Conservation (phyloP, 768 basidiomycete species). For the Sporobolomyces pararoseus region DNA sequence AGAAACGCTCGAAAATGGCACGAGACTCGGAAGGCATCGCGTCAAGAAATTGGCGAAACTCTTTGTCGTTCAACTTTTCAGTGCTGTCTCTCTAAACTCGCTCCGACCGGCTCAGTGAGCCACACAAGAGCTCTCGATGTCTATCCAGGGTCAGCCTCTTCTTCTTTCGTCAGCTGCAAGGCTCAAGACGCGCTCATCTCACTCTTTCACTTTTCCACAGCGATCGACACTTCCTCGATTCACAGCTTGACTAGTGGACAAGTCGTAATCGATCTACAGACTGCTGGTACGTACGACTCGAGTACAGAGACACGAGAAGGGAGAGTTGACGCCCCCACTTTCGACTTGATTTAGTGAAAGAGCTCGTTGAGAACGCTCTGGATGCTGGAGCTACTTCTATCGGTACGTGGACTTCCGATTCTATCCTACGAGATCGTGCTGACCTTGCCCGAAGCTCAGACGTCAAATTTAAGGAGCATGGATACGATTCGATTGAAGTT, state of each 20-base stretch:
- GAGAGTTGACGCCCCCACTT: constrained; percentile 8
- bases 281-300: constrained; percentile 53
- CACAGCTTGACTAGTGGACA: constrained; percentile 92
- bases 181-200: neutral
- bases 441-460: constrained; percentile 55
- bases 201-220: constrained; percentile 10
- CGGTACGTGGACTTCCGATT: constrained; percentile 55
- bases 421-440: neutral
- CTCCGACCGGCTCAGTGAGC: neutral
- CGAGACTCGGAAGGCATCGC: no score
- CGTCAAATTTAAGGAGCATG: constrained; percentile 83
- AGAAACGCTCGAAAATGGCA: no score
- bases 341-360: constrained; percentile 60
- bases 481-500: constrained; percentile 75
- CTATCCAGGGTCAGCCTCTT: constrained; percentile 19
- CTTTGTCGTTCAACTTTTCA: no score
- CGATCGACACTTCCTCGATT: constrained; percentile 50
- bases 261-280: constrained; percentile 87
- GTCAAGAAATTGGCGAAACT: no score
- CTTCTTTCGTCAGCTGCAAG: neutral
- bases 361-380: constrained; percentile 90
- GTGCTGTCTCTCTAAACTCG: no score
- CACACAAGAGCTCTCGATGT: constrained; percentile 2
- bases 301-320: no score
- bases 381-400: constrained; percentile 86